Evolutionary conservation across 2,329 filamentous ascomycete species (phyloP).

Genomic region (Sclerotinia spermophila): DNA sequence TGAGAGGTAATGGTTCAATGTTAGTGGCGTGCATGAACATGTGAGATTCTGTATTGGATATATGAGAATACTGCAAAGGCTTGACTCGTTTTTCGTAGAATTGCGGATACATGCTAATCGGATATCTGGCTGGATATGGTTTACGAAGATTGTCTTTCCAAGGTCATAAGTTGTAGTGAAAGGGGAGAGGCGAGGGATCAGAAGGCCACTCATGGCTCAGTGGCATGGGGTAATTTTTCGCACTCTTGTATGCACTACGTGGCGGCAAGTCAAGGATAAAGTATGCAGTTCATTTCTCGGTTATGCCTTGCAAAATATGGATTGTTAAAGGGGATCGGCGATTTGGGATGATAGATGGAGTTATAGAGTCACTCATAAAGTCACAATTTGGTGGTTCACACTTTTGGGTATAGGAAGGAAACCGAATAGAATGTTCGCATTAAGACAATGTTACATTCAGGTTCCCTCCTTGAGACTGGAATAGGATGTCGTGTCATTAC

Average conservation of each 20-base stretch:
- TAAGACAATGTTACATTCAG: background rate
- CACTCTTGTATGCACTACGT: background rate
- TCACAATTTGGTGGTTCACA: background rate
- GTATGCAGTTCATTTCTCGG: background rate
- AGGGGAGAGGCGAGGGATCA: background rate
- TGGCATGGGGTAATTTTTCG: background rate
- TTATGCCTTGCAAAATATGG: background rate
- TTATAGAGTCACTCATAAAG: background rate
- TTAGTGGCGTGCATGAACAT: background rate
- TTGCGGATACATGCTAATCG: background rate
- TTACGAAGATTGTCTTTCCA: background rate
- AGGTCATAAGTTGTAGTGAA: background rate
- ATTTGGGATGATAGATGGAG: background rate
- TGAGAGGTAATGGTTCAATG: background rate
- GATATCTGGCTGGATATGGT: background rate
- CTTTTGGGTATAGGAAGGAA: background rate
- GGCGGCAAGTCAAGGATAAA: background rate
- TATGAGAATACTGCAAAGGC: background rate
- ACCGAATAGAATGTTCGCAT: background rate
- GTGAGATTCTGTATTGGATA: background rate
- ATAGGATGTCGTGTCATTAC: background rate
- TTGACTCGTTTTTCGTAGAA: background rate
- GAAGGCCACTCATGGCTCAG: background rate
- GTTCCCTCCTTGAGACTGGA: background rate
- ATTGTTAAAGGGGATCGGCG: background rate